These are phyloP conservation scores for Blastomyces emzantsi DNA, from an alignment of 2,329 filamentous ascomycete species.

Conservation along the genomic window DNA sequence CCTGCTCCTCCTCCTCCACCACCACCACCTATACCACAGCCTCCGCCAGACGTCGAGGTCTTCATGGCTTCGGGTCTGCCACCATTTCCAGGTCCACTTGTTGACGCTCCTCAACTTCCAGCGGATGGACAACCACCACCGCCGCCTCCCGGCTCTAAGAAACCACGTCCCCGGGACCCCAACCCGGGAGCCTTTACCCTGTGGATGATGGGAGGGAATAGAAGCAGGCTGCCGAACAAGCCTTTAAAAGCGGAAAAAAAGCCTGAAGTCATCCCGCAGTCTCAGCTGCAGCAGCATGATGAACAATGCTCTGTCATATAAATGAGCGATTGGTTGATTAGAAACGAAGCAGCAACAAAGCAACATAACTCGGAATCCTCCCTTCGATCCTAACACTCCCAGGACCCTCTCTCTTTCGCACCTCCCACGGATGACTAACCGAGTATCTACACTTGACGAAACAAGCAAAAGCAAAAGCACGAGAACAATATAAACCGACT, in stretches of 20 bases:
- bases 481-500: neutral
- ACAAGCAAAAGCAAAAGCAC: neutral
- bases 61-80: constrained; percentile 8
- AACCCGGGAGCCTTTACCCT: constrained; percentile 33
- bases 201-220: constrained; percentile 39
- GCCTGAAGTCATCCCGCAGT: constrained; percentile 28
- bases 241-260: constrained; percentile 42
- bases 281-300: constrained; percentile 21
- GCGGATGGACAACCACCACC: constrained; percentile 10
- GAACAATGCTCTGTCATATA: constrained; percentile 27
- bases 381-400: neutral
- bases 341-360: neutral
- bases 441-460: neutral
- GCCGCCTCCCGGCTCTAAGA: constrained; percentile 25
- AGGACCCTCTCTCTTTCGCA: neutral
- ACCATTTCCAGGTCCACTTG: constrained; percentile 16
- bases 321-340: constrained; percentile 11
- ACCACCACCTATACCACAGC: constrained; percentile 14
- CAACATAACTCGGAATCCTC: neutral
- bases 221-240: constrained; percentile 23
- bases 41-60: constrained; percentile 12
- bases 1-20: constrained; percentile 12
- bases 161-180: constrained; percentile 20
- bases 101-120: constrained; percentile 8
- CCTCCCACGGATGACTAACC: neutral